phyloP scores from a whole-genome alignment of 2,329 filamentous ascomycete genomes.

The Fusarium sulawesiense region DNA sequence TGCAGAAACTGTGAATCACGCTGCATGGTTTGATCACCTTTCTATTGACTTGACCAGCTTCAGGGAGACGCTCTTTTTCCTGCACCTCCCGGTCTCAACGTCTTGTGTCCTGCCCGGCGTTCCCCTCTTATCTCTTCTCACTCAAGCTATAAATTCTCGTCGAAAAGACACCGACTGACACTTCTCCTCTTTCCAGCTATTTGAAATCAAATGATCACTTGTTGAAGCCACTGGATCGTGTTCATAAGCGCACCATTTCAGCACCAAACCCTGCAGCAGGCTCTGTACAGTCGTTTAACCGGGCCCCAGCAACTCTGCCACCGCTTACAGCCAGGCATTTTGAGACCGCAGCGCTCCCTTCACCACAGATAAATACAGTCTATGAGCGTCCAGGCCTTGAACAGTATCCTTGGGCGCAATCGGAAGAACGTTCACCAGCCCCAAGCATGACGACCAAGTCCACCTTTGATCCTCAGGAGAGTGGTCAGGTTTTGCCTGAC shows the following conservation, averaged over 20 bases:
- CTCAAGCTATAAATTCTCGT: constrained; percentile 14
- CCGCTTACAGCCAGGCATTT: constrained; percentile 29
- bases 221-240: constrained; percentile 42
- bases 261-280: constrained; percentile 58
- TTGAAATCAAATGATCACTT: constrained; percentile 25
- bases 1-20: constrained; percentile 18
- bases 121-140: background rate
- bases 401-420: constrained; percentile 27
- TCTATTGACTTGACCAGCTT: background rate
- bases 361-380: constrained; percentile 27
- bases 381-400: constrained; percentile 23
- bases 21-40: background rate
- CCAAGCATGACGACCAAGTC: constrained; percentile 21
- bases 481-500: constrained; percentile 10
- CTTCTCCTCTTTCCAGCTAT: constrained; percentile 11
- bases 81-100: constrained; percentile 6
- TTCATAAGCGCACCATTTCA: constrained; percentile 63
- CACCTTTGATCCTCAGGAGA: constrained; percentile 19
- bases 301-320: constrained; percentile 36
- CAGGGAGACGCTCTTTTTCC: background rate
- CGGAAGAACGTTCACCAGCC: constrained; percentile 25
- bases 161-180: constrained; percentile 22
- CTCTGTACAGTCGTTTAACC: constrained; percentile 33
- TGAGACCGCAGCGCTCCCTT: constrained; percentile 28
- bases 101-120: background rate